Percentiles rank a stretch among this genome's conserved stretches.
These are phyloP conservation scores for Picochlorum sp. DNA, from an alignment of 139 green algal genomes.

Conservation along the genomic window DNA sequence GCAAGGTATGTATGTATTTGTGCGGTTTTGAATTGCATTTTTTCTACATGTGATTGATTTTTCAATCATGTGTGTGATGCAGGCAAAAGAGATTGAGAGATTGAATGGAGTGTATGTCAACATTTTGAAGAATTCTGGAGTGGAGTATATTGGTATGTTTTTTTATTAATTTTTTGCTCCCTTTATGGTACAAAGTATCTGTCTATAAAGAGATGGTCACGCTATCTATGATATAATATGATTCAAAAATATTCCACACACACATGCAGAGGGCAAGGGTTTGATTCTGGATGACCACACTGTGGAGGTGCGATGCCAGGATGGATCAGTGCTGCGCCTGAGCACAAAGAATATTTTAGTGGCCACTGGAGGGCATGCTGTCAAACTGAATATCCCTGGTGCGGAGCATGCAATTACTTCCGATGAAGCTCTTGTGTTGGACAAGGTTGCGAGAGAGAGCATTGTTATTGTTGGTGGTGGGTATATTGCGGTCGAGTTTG, in stretches of 20 bases:
- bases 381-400: constrained; percentile 73
- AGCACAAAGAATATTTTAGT: constrained; percentile 82
- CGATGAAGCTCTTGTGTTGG: constrained; percentile 84
- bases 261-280: constrained; percentile 60
- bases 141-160: constrained; percentile 16
- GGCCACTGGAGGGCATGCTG: constrained; percentile 70
- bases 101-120: constrained; percentile 87
- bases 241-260: no score
- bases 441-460: constrained; percentile 39
- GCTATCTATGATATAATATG: no score
- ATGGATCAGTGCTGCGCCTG: constrained; percentile 16
- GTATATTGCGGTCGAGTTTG: constrained; percentile 98
- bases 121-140: constrained; percentile 62
- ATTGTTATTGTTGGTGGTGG: constrained; percentile 78
- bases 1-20: constrained; percentile 28
- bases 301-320: constrained; percentile 45
- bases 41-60: no score
- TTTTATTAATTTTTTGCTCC: constrained; percentile 4
- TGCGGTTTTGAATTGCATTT: no score
- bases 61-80: neutral
- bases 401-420: constrained; percentile 78
- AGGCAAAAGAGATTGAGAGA: constrained; percentile 85
- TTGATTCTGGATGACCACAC: constrained; percentile 75
- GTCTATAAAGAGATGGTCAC: no score
- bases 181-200: neutral